Evolutionary conservation across 2,329 filamentous ascomycete genomes (phyloP).

Genomic region (Aspergillus nomiae): DNA sequence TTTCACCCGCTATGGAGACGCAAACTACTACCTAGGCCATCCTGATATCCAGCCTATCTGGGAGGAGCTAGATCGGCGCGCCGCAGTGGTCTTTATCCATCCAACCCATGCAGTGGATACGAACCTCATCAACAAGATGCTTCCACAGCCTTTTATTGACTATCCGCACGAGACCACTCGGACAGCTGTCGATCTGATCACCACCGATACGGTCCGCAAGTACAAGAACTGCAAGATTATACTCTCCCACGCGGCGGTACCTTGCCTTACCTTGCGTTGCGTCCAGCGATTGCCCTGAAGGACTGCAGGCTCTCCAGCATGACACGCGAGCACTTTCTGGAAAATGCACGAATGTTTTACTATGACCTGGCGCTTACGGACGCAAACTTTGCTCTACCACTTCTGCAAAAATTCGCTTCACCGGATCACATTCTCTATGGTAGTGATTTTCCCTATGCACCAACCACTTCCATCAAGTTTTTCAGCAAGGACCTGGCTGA

Average conservation of each 20-base stretch:
- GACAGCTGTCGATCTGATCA: neutral
- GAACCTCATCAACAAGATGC: conserved; percentile 28
- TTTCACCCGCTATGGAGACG: conserved; percentile 52
- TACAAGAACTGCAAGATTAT: neutral
- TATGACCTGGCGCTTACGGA: neutral
- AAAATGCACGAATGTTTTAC: neutral
- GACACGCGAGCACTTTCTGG: neutral
- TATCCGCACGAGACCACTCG: neutral
- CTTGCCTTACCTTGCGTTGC: neutral
- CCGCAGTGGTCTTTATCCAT: conserved; percentile 49
- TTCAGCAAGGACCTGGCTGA: too few species aligned
- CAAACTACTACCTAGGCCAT: conserved; percentile 51
- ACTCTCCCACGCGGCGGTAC: neutral
- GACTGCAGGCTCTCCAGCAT: neutral
- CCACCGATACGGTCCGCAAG: neutral
- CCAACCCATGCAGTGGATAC: conserved; percentile 44
- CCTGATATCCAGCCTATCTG: conserved; percentile 43
- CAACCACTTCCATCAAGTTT: too few species aligned
- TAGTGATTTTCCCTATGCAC: neutral
- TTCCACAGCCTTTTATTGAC: conserved; percentile 39
- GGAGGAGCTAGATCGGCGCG: conserved; percentile 41
- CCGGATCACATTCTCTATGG: neutral
- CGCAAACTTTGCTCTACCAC: neutral
- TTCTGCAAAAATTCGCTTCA: neutral
- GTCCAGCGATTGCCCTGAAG: neutral